phyloP scores from a whole-genome alignment of 2,329 filamentous ascomycete species.

The Rhytidhysteron rufulum region DNA sequence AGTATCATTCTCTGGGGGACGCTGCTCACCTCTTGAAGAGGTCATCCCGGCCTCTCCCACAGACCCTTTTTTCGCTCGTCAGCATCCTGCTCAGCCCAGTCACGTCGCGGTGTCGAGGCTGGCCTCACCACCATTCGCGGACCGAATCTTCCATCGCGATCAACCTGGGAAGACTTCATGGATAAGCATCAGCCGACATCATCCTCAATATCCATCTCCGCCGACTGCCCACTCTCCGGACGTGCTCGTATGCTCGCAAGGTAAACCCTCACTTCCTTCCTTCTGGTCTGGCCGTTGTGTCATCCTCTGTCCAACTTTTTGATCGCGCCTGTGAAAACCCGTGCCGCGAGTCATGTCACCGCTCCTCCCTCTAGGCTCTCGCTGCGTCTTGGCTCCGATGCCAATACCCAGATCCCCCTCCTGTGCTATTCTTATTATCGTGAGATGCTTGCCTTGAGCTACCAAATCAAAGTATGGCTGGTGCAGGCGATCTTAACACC shows the following conservation, averaged over 20 bases:
- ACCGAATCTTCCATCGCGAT: constrained; percentile 11
- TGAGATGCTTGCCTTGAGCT: constrained; percentile 24
- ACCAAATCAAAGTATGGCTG: constrained; percentile 21
- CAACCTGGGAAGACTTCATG: constrained; percentile 3
- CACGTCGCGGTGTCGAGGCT: constrained; percentile 9
- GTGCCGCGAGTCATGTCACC: constrained; percentile 38
- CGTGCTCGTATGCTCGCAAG: constrained; percentile 12
- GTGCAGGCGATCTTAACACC: constrained; percentile 13
- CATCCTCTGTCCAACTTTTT: constrained; percentile 28
- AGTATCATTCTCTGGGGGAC: too few relatives aligned
- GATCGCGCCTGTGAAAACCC: constrained; percentile 12
- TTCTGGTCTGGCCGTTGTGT: constrained; percentile 17
- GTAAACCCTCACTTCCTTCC: constrained; percentile 17
- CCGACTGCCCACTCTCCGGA: constrained; percentile 11
- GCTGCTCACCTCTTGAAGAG: too few relatives aligned
- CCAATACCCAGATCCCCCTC: constrained; percentile 13
- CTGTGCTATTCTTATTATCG: constrained; percentile 26
- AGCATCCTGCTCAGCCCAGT: constrained; percentile 29
- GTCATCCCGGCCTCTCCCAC: too few relatives aligned
- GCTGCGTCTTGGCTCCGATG: constrained; percentile 22
- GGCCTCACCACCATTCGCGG: constrained; percentile 13
- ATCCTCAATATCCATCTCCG: constrained; percentile 3
- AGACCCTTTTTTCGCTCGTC: too few relatives aligned
- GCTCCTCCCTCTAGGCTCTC: constrained; percentile 18
- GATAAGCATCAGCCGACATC: constrained; percentile 24